Base-by-base conservation (phyloP, 768 basidiomycete species). In the Obba rivulosa region DNA sequence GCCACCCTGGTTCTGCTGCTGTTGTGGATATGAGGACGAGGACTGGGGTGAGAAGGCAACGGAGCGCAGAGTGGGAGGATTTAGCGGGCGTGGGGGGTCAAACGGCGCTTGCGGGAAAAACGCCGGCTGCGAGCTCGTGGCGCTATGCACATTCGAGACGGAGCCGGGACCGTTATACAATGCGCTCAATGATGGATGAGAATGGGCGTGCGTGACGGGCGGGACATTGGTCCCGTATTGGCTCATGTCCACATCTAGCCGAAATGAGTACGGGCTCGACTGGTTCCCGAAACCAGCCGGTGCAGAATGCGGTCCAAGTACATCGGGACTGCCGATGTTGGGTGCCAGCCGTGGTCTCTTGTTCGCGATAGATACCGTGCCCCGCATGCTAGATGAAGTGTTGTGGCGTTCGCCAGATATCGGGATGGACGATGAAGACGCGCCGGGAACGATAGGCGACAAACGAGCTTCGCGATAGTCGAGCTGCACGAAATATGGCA, bases 341-440 rank as follows among this genome's bases (percentile, higher is more conserved):
- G 13, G 42, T 20, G 14, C 53, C 7, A 55, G 41, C 20, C 60
- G 53, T 1, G 56, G 59, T 14, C 60, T 54, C 28, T 58, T 58
- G n/a, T 53, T 54, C n/a, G 52, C 46, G 34, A 50, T 54, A 54
- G 40, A 24, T 11, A 23, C 34, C 22, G 48, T 48, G 42, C 45
- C 50, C 24, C 52, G 49, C 4, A 47, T 14, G 37, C 42, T 44
- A 23, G 59, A 58, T 21, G 54, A 53, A 38, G 55, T 40, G 7
- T 52, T 55, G 43, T 57, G 58, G 22, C 62, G 59, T 42, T 65
- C 65, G 34, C 60, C 59, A 21, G 64, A 62, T 39, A 62, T 50
- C 3, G 64, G 64, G 14, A 65, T 56, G 24, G 25, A 49, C 41
- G 50, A 53, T n/a, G n/a, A n/a, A 8, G 22, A 53, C 35, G 50